Conservation (phyloP, 2,329 filamentous ascomycete species). For the Monosporascus sp. region DNA sequence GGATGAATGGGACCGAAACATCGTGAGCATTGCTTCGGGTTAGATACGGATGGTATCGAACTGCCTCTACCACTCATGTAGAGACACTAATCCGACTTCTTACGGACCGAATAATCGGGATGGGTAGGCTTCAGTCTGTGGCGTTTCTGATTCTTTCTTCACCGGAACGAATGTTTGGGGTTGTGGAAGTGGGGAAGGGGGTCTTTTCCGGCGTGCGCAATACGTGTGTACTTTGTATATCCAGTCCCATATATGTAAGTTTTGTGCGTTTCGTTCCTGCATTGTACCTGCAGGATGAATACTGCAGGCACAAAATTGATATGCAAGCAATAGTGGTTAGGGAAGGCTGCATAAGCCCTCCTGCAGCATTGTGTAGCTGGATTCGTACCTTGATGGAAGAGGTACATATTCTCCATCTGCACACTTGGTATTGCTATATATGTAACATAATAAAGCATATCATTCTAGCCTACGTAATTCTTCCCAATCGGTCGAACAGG, state of each 20-base stretch:
- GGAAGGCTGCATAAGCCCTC: constrained; percentile 10
- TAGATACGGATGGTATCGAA: neutral
- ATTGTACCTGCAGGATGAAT: constrained; percentile 27
- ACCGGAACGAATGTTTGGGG: neutral
- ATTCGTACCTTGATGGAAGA: constrained; percentile 1
- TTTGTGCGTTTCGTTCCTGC: constrained; percentile 3
- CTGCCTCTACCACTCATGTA: neutral
- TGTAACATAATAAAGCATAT: neutral
- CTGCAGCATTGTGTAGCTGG: constrained; percentile 5
- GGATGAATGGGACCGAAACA: neutral
- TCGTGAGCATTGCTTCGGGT: neutral
- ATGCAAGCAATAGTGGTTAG: constrained; percentile 25
- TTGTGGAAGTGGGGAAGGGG: neutral
- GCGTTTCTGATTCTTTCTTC: neutral
- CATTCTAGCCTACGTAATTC: neutral
- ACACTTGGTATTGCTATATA: neutral
- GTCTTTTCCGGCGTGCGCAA: neutral
- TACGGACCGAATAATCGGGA: neutral
- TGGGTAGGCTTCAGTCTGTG: neutral
- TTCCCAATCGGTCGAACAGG: neutral
- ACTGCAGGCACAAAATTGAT: constrained; percentile 24
- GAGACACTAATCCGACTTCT: neutral
- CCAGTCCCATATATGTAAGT: neutral
- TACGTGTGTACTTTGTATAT: neutral
- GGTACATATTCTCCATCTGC: constrained; percentile 11